A percentile compares a stretch with the other conserved stretches of the same genome.
Conservation (phyloP, 2,329 filamentous ascomycete species). For the Pestalotiopsis sp. region DNA sequence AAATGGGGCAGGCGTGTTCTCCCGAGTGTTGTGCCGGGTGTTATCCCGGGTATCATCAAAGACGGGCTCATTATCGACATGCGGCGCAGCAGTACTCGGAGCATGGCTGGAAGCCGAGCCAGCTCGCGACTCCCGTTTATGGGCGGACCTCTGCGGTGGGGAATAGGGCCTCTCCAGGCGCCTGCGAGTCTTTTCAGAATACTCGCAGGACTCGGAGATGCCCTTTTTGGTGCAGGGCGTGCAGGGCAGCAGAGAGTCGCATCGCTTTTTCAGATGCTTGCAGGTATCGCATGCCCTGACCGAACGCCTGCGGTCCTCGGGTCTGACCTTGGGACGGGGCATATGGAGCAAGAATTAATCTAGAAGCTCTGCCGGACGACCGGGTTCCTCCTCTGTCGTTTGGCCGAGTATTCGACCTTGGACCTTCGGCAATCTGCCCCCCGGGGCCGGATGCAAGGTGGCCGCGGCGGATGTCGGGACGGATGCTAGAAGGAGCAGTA, state of each 20-base stretch:
- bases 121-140: neutral
- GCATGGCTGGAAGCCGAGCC: neutral
- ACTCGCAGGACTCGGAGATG: conserved; percentile 11
- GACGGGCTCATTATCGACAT: conserved; percentile 13
- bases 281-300: conserved; percentile 14
- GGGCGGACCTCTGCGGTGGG: conserved; percentile 3
- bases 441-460: conserved; percentile 1
- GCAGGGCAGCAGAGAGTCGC: conserved; percentile 14
- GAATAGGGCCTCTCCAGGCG: neutral
- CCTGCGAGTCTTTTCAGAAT: conserved; percentile 10
- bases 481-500: neutral
- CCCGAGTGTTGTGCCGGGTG: conserved; percentile 30
- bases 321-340: conserved; percentile 19
- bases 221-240: conserved; percentile 13
- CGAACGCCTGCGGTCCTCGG: conserved; percentile 15
- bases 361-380: neutral
- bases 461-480: neutral
- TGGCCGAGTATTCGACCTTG: conserved; percentile 8
- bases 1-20: neutral
- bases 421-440: neutral
- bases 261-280: conserved; percentile 15
- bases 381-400: neutral
- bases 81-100: conserved; percentile 2
- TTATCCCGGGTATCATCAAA: conserved; percentile 30
- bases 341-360: neutral